phyloP scores from a whole-genome alignment of 306 rosid genomes.

The Glycyrrhiza uralensis region DNA sequence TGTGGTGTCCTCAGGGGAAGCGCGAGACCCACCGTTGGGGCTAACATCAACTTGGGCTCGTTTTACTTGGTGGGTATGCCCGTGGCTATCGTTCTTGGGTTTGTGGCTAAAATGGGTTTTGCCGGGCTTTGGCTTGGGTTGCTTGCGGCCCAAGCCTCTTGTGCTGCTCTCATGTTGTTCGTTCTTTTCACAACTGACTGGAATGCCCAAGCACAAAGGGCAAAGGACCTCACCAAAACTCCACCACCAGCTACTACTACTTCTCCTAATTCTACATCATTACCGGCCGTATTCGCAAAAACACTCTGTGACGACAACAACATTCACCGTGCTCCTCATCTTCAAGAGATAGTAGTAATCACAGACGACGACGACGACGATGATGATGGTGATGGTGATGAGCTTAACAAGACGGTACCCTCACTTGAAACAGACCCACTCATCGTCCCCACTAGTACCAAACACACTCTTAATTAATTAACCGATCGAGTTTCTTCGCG shows the following conservation, averaged over 20 bases:
- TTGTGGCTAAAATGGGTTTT: constrained; percentile 60
- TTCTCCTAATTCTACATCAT: background rate
- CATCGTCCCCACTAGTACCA: background rate
- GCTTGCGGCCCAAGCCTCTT: constrained; percentile 87
- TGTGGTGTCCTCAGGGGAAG: constrained; percentile 90
- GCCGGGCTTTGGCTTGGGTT: constrained; percentile 92
- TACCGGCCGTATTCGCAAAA: constrained; percentile 30
- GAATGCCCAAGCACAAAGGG: constrained; percentile 56
- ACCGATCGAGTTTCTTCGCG: background rate
- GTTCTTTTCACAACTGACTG: constrained; percentile 81
- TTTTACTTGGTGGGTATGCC: constrained; percentile 95
- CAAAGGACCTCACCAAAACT: constrained; percentile 51
- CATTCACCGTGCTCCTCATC: background rate
- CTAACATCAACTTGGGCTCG: constrained; percentile 84
- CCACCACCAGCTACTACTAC: background rate
- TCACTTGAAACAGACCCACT: constrained; percentile 69
- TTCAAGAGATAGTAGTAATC: constrained; percentile 46
- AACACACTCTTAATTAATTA: background rate
- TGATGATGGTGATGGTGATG: background rate
- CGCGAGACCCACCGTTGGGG: constrained; percentile 81
- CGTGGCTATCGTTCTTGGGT: constrained; percentile 66
- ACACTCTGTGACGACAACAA: background rate
- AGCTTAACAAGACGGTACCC: constrained; percentile 14
- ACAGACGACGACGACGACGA: too few relatives aligned
- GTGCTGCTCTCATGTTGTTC: constrained; percentile 73